These are phyloP conservation scores for Cornus suecica DNA, from an alignment of 148 eudicot species.

Conservation along the genomic window DNA sequence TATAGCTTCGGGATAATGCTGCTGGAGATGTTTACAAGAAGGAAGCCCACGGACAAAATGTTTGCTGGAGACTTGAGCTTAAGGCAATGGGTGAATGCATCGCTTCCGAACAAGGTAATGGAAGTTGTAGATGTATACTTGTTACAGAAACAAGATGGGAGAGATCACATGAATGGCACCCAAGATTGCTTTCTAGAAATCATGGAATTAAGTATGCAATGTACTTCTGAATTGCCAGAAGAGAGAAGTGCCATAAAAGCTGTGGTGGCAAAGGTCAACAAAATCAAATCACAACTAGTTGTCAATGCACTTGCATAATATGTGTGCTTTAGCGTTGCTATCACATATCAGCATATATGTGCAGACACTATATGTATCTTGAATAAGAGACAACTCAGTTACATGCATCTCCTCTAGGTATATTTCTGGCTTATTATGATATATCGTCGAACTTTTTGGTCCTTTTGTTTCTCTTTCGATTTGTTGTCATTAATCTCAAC, in stretches of 20 bases:
- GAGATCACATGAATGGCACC: too few relatives aligned
- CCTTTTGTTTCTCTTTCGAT: too few relatives aligned
- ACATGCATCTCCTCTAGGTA: too few relatives aligned
- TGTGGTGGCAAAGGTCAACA: not conserved
- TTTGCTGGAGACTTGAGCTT: not conserved
- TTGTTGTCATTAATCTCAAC: too few relatives aligned
- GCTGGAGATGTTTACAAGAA: not conserved
- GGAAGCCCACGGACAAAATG: not conserved
- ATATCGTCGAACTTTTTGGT: too few relatives aligned
- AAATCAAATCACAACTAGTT: not conserved
- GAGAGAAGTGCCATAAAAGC: not conserved
- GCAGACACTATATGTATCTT: too few relatives aligned
- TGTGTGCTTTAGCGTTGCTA: too few relatives aligned
- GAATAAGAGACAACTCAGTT: too few relatives aligned
- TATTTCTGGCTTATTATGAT: too few relatives aligned
- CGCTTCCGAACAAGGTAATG: not conserved
- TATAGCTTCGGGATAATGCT: not conserved
- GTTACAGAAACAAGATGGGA: not conserved
- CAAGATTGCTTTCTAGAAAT: not conserved
- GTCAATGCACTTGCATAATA: too few relatives aligned
- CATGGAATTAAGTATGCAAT: not conserved
- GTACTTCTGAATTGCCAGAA: not conserved
- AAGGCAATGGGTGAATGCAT: not conserved
- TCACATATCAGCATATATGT: too few relatives aligned
- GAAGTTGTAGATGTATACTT: not conserved